phyloP scores from a whole-genome alignment of 805 yeast genomes.

The Ogataea nitratoaversa region DNA sequence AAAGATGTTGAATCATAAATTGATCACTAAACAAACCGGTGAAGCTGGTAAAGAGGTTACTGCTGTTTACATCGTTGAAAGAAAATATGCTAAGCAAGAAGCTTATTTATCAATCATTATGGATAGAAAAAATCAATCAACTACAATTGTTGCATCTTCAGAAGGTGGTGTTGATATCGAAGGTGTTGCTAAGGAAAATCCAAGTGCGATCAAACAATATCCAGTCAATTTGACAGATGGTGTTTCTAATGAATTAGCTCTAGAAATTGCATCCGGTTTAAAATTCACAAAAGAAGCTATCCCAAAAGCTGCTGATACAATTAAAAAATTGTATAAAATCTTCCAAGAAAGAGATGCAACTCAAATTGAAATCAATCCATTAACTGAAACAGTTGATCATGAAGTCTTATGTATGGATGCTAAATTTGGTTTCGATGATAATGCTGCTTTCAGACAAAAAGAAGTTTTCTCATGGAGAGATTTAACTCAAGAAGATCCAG shows the following conservation, averaged over 20 bases:
- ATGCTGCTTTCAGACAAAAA: constrained; percentile 90
- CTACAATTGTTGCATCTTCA: constrained; percentile 91
- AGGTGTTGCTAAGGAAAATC: constrained; percentile 91
- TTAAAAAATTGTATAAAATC: constrained; percentile 82
- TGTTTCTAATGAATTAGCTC: constrained; percentile 73
- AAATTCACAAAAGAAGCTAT: constrained; percentile 78
- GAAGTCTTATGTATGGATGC: constrained; percentile 98
- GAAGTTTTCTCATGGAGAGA: constrained; percentile 98
- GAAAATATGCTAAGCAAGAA: constrained; percentile 90
- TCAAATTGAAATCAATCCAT: constrained; percentile 97
- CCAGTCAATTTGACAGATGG: constrained; percentile 74
- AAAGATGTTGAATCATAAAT: constrained; percentile 87
- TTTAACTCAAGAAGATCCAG: constrained; percentile 94
- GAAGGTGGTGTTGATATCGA: constrained; percentile 99
- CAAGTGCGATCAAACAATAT: constrained; percentile 87
- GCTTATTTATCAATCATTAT: constrained; percentile 91
- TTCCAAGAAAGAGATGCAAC: constrained; percentile 92
- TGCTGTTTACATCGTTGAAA: constrained; percentile 92
- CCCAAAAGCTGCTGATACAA: constrained; percentile 82
- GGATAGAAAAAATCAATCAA: constrained; percentile 89
- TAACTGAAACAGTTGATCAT: constrained; percentile 87
- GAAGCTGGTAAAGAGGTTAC: constrained; percentile 95
- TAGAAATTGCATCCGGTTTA: constrained; percentile 69
- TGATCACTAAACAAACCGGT: constrained; percentile 98
- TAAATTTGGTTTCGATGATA: constrained; percentile 96